phyloP scores from a whole-genome alignment of 306 rosid genomes.

The Spatholobus suberectus region DNA sequence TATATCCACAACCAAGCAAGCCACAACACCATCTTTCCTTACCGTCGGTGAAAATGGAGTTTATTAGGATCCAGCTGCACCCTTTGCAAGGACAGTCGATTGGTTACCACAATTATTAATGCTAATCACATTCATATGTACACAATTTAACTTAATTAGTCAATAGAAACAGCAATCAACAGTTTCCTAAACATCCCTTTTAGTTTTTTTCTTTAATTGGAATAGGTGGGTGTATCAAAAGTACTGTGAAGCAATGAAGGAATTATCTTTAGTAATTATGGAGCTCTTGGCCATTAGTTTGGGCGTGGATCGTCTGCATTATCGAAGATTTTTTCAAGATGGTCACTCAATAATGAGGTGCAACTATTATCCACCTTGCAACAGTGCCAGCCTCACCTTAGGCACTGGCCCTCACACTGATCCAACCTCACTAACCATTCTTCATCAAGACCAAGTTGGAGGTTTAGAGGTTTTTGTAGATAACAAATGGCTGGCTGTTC shows the following conservation, averaged over 20 bases:
- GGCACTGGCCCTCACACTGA: conserved; percentile 91
- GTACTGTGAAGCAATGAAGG: conserved; percentile 76
- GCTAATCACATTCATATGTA: too few relatives aligned
- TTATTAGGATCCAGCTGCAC: too few relatives aligned
- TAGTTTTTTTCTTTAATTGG: background rate
- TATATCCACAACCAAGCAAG: too few relatives aligned
- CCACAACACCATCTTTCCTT: too few relatives aligned
- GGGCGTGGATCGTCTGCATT: conserved; percentile 62
- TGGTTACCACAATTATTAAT: too few relatives aligned
- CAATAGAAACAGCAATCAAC: background rate
- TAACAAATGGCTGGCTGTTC: conserved; percentile 66
- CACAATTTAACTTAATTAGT: too few relatives aligned
- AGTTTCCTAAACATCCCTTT: background rate
- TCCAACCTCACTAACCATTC: conserved; percentile 81
- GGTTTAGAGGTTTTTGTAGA: conserved; percentile 68
- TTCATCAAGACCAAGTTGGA: conserved; percentile 86
- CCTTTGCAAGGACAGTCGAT: too few relatives aligned
- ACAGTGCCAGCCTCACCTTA: conserved; percentile 56
- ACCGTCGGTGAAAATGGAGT: too few relatives aligned
- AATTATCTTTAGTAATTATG: conserved; percentile 54
- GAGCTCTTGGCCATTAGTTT: conserved; percentile 73
- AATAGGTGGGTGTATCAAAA: conserved; percentile 67
- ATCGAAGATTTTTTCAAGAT: conserved; percentile 65
- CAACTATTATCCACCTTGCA: conserved; percentile 77
- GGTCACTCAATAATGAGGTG: conserved; percentile 80